Evolutionary conservation across 2,329 filamentous ascomycete genomes (phyloP).

Genomic region (Colletotrichum sp.): DNA sequence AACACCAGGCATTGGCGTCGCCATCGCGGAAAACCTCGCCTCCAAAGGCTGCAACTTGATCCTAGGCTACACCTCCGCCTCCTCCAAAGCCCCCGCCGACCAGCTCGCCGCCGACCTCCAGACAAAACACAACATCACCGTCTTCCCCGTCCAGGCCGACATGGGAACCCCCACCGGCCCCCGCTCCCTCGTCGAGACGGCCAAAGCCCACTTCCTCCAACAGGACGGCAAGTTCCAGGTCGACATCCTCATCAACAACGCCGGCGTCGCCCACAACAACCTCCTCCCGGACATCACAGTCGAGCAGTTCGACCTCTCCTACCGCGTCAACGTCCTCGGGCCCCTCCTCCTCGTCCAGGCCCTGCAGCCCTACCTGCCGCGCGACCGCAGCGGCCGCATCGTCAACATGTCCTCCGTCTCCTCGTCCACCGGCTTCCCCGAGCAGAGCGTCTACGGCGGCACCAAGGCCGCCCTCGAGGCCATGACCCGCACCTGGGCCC

Average conservation of each 20-base stretch:
- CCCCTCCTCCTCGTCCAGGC: conserved; percentile 81
- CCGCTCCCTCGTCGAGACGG: conserved; percentile 60
- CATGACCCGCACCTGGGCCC: conserved; percentile 64
- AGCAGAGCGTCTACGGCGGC: conserved; percentile 62
- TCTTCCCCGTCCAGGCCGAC: conserved; percentile 72
- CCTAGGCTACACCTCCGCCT: conserved; percentile 68
- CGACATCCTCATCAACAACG: conserved; percentile 89
- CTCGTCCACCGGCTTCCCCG: conserved; percentile 57
- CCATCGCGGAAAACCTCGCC: conserved; percentile 71
- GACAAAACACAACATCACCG: conserved; percentile 61
- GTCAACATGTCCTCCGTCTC: conserved; percentile 62
- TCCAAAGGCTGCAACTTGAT: conserved; percentile 73
- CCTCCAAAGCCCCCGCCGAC: conserved; percentile 47
- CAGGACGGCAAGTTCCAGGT: conserved; percentile 62
- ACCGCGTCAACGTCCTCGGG: conserved; percentile 82
- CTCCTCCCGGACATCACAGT: conserved; percentile 65
- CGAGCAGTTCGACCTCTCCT: conserved; percentile 73
- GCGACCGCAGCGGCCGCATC: conserved; percentile 65
- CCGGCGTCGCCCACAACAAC: conserved; percentile 73
- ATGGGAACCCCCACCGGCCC: conserved; percentile 68
- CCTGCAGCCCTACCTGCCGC: conserved; percentile 70
- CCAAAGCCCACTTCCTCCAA: conserved; percentile 49
- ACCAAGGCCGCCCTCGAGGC: conserved; percentile 64
- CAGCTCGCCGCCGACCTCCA: conserved; percentile 69
- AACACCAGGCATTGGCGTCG: conserved; percentile 70